Percentiles rank a stretch among this genome's conserved stretches.
Evolutionary conservation across 1,284 basidiomycete species (phyloP).

Genomic region (Malassezia cuniculi): DNA sequence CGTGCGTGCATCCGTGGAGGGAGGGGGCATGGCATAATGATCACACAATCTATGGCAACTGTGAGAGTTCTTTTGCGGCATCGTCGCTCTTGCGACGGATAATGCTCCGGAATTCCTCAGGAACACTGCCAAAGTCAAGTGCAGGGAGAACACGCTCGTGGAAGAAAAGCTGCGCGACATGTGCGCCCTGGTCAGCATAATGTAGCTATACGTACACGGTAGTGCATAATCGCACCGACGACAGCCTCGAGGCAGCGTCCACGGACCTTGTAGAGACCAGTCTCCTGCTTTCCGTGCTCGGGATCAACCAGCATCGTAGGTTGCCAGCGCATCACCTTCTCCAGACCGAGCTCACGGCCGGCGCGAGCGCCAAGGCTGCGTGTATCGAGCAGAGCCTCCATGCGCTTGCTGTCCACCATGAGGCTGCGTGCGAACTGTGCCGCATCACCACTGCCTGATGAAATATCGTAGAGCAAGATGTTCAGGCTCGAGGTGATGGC

Average conservation of each 20-base stretch:
- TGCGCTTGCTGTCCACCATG: no score
- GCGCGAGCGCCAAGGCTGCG: constrained; percentile 32
- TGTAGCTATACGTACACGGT: constrained; percentile 14
- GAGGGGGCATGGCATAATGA: no score
- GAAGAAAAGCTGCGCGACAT: constrained; percentile 17
- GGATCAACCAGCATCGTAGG: constrained; percentile 18
- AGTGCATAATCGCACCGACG: constrained; percentile 42
- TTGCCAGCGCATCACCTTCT: constrained; percentile 44
- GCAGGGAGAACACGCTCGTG: constrained; percentile 12
- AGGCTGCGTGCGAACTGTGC: constrained; percentile 20
- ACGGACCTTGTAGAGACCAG: constrained; percentile 40
- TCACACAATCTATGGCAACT: constrained; percentile 13
- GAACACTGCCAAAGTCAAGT: no score
- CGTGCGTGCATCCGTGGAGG: no score
- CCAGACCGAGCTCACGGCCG: constrained; percentile 30
- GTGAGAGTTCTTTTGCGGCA: constrained; percentile 8
- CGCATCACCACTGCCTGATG: constrained; percentile 12
- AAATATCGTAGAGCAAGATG: constrained; percentile 26
- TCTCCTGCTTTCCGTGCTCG: constrained; percentile 16
- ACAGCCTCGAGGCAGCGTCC: constrained; percentile 41
- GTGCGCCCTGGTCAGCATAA: constrained; percentile 10
- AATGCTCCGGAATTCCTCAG: no score
- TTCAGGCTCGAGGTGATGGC: constrained; percentile 33
- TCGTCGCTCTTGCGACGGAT: constrained; percentile 3
- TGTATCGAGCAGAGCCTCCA: constrained; percentile 27